Base-by-base conservation (phyloP, 208 protist genomes). In the Angomonas deanei region DNA sequence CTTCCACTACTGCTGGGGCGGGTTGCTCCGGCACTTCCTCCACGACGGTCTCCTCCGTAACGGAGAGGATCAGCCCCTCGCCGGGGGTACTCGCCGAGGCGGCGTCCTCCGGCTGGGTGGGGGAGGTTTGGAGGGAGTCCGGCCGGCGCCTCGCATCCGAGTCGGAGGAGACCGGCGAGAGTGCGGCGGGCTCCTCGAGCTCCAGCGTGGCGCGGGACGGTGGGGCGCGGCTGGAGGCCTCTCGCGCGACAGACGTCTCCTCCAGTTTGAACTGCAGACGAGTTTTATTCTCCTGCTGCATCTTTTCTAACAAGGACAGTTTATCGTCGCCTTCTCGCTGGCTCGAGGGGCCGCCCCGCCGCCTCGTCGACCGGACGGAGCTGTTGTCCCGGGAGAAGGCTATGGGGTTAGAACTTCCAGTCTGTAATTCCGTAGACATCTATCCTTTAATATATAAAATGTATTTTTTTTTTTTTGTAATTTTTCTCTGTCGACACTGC, bases 281-380 rank as follows among this genome's bases (percentile, higher is more conserved):
- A 8, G 84, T 80, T 47, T 83, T 76, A 61, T 93, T 91, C 64
- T 91, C 84, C 42, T 50, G 62, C 62, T 86, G 83, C 83, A 93
- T 91, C 47, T 68, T 67, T 61, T 84, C 80, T 27, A 92, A 70
- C 13, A 71, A 67, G 49, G 66, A 50, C 48, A 80, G 62, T 8
- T 34, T 32, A 2, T 71, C 69, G 13, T 48, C 36, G 32, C 30
- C 39, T 0, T 57, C 36, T 13, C 54, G 32, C 8, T 62, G 54
- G 17, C 34, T 66, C 2, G 66, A 34, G 6, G 76, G 68, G 34
- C 80, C 70, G 19, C 76, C 58, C 13, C 73, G 68, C 23, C 65
- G 66, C 17, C 74, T 73, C 0, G 65, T 34, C 26, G 76, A 76
- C 27, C 68, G 67, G 27, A 53, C 36, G 32, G 68, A 66, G 66